These are phyloP conservation scores for Pseudozyma sp. DNA, from an alignment of 1,284 basidiomycete species.

Conservation along the genomic window DNA sequence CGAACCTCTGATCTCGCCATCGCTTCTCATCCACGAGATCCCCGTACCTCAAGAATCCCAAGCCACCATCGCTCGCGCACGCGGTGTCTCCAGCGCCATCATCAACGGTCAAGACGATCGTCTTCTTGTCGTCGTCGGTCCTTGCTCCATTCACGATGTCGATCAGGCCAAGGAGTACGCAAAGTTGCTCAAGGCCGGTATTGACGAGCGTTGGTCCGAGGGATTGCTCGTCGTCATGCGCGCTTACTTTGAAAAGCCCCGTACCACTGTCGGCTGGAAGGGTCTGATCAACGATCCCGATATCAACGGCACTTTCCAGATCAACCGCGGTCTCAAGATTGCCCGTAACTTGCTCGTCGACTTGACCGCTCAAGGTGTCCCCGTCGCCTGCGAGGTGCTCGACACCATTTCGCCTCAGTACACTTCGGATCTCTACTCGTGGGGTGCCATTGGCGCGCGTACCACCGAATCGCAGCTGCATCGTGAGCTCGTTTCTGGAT, in stretches of 20 bases:
- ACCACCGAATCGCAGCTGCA: conserved; percentile 78
- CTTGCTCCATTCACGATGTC: conserved; percentile 93
- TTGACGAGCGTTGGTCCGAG: conserved; percentile 71
- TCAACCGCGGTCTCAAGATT: conserved; percentile 85
- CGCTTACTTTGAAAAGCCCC: conserved; percentile 88
- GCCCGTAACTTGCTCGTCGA: conserved; percentile 90
- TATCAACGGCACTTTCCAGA: conserved; percentile 92
- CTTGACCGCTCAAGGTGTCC: conserved; percentile 86
- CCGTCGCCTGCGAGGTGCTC: conserved; percentile 93
- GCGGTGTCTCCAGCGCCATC: conserved; percentile 55
- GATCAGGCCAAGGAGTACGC: conserved; percentile 93
- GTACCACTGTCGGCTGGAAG: conserved; percentile 82
- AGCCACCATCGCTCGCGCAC: conserved; percentile 59
- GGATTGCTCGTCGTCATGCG: conserved; percentile 93
- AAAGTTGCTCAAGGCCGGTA: conserved; percentile 64
- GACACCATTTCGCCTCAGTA: conserved; percentile 74
- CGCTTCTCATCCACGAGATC: conserved; percentile 63
- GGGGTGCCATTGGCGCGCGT: conserved; percentile 97
- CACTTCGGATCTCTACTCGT: conserved; percentile 80
- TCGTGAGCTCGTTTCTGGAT: conserved; percentile 68
- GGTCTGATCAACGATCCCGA: conserved; percentile 80
- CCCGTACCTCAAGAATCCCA: conserved; percentile 57
- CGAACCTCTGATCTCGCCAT: conserved; percentile 66
- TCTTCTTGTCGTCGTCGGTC: conserved; percentile 74
- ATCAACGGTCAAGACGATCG: conserved; percentile 67